A percentile compares a stretch with the other conserved stretches of the same genome.
Evolutionary conservation across 169 alveolate species (phyloP).

Genomic region (Plasmodium chabaudi): DNA sequence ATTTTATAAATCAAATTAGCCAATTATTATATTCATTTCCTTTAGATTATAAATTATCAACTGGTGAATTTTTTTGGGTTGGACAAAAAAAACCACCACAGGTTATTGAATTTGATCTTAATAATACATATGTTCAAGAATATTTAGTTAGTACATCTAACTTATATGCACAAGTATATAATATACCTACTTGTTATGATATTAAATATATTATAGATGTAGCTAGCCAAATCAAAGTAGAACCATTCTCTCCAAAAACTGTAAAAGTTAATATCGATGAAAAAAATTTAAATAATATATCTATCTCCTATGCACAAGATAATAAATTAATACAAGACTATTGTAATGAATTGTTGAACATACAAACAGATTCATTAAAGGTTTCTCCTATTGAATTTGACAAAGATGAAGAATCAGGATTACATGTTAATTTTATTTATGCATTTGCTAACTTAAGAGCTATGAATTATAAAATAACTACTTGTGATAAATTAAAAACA

Average conservation of each 20-base stretch:
- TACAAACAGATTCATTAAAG: conserved; percentile 23
- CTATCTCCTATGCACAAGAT: conserved; percentile 67
- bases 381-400: conserved; percentile 91
- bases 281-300: conserved; percentile 83
- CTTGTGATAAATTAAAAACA: conserved; percentile 93
- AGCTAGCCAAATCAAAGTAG: conserved; percentile 76
- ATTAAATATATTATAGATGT: conserved; percentile 55
- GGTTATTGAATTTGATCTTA: conserved; percentile 90
- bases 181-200: conserved; percentile 81
- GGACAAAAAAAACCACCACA: conserved; percentile 99
- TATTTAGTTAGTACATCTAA: conserved; percentile 93
- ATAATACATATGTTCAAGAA: conserved; percentile 88
- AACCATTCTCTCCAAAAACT: conserved; percentile 78
- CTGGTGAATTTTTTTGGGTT: conserved; percentile 98
- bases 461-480: conserved; percentile 95
- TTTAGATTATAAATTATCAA: conserved; percentile 93
- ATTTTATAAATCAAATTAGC: conserved; percentile 92
- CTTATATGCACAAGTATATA: conserved; percentile 90
- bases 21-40: conserved; percentile 97
- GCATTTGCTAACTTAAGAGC: conserved; percentile 98
- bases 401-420: conserved; percentile 98
- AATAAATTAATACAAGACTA: conserved; percentile 38
- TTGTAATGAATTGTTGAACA: conserved; percentile 34
- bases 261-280: conserved; percentile 90
- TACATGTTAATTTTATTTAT: conserved; percentile 97